Evolutionary conservation across 2,329 filamentous ascomycete genomes (phyloP), one percentile per base, ranked within the genome.

Genomic region (Trichophyton rubrum): DNA sequence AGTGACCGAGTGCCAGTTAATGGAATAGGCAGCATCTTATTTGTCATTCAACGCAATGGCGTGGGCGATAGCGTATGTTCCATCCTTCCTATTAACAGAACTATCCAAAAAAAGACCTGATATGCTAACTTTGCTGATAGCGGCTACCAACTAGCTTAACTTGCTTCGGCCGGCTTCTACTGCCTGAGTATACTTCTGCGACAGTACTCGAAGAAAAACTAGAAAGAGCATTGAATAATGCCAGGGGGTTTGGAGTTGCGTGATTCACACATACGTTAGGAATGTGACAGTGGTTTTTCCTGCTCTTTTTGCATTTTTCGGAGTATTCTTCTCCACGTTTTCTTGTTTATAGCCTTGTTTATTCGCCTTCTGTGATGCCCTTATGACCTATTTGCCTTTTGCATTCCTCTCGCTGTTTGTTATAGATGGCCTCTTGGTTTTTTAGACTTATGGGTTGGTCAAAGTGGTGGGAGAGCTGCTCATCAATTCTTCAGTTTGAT

Each of bases 1-100:
- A 92, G 86, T 67, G 91, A 96, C 69, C 82, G 93, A 1, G 83
- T 97, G 1, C 93, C 93, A 0, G 88, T 96, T 0, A 90, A 89
- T 20, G 93, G 93, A 2, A 84, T 91, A 69, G 82, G 83, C 64
- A 90, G 88, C 67, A 77, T 97, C 55, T 85, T 88, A 68, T 97
- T 97, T 72, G 83, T 89, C 13, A 81, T 99, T 49, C 87, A 92
- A 73, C 85, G 82, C 67, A 90, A 90, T 69, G 85, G 88, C 15
- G 79, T 85, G 60, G 86, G 81, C 63, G 80, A 80, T 66, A 72
- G 77, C 63, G 72, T 75, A 66, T 68, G 74, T 71, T 5, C 47
- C 40, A 17, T 33, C 33, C 51, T 24, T 33, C 9, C 24, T 51
- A 33, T 15, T 33, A 56, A n/a, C 15, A 2, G 4, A 38, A 13